Evolutionary conservation across 176 grass and related monocot genomes (phyloP).

Genomic region (Guadua angustifolia): DNA sequence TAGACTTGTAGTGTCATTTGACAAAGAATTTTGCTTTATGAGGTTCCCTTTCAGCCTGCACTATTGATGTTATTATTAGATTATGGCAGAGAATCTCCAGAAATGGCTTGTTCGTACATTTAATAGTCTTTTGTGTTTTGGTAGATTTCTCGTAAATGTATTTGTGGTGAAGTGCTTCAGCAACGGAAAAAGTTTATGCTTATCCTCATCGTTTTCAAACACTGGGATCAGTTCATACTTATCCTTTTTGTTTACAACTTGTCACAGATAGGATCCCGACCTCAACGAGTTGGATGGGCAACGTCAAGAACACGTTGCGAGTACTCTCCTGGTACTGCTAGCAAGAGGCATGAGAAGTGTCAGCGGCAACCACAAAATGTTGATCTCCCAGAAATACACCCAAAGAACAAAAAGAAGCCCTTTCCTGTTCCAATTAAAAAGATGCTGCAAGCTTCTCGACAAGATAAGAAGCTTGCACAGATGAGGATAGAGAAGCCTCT

Average conservation of each 20-base stretch:
- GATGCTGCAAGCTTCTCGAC: conserved; percentile 62
- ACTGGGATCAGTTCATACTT: background rate
- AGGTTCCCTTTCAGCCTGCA: background rate
- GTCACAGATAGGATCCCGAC: conserved; percentile 23
- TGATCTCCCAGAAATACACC: conserved; percentile 75
- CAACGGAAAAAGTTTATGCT: background rate
- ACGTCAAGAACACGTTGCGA: conserved; percentile 36
- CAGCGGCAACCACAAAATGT: conserved; percentile 63
- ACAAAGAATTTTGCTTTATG: background rate
- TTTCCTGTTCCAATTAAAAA: conserved; percentile 76
- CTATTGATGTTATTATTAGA: background rate
- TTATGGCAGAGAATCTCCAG: conserved; percentile 9
- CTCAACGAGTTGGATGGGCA: conserved; percentile 1
- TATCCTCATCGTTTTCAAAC: conserved; percentile 9
- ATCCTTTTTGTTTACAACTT: conserved; percentile 9
- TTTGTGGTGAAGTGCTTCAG: background rate
- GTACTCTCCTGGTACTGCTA: conserved; percentile 35
- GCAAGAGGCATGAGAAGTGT: conserved; percentile 32
- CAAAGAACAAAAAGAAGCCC: conserved; percentile 90
- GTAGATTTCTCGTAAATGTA: background rate
- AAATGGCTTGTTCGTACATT: background rate
- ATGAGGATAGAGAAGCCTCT: conserved; percentile 78
- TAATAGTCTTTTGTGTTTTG: background rate
- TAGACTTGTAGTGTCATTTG: background rate
- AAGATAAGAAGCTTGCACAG: conserved; percentile 68